Percentiles rank a stretch among this genome's conserved stretches.
Conservation (phyloP, 164 flowering plant species). For the Tinospora cordifolia region DNA sequence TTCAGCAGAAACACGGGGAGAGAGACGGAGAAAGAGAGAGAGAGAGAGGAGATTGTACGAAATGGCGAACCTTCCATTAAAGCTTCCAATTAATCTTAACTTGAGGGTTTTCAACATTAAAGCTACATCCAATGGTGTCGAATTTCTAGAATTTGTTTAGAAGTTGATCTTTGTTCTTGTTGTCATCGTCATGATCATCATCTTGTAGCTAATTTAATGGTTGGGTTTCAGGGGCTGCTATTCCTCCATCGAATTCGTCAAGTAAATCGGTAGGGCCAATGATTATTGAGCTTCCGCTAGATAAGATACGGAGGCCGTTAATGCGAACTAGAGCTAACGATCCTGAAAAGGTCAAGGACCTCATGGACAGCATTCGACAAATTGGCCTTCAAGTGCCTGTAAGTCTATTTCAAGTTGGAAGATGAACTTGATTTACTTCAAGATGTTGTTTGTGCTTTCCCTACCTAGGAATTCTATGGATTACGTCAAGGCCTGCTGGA, state of each 20-base stretch:
- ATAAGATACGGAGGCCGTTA: slow-evolving; percentile 75
- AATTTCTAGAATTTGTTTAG: not conserved
- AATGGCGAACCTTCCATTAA: slow-evolving; percentile 39
- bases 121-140: slow-evolving; percentile 42
- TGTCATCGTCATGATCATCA: not conserved
- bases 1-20: not conserved
- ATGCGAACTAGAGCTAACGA: slow-evolving; percentile 84
- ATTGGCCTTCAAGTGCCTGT: slow-evolving; percentile 96
- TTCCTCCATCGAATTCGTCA: not conserved
- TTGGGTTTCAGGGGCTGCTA: slow-evolving; percentile 28
- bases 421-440: not conserved
- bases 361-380: slow-evolving; percentile 77
- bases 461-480: too few species aligned
- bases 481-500: too few species aligned
- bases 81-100: slow-evolving; percentile 19
- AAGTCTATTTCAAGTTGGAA: not conserved
- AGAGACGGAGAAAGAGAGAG: not conserved
- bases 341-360: slow-evolving; percentile 70
- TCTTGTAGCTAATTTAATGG: not conserved
- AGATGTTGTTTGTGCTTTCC: not conserved
- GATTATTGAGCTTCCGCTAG: slow-evolving; percentile 73
- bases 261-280: slow-evolving; percentile 51
- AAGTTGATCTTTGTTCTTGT: not conserved
- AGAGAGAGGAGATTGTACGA: slow-evolving; percentile 11
- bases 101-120: slow-evolving; percentile 32